These are phyloP conservation scores for Cladorrhinum samala DNA, from an alignment of 495 filamentous ascomycete species.

Conservation along the genomic window DNA sequence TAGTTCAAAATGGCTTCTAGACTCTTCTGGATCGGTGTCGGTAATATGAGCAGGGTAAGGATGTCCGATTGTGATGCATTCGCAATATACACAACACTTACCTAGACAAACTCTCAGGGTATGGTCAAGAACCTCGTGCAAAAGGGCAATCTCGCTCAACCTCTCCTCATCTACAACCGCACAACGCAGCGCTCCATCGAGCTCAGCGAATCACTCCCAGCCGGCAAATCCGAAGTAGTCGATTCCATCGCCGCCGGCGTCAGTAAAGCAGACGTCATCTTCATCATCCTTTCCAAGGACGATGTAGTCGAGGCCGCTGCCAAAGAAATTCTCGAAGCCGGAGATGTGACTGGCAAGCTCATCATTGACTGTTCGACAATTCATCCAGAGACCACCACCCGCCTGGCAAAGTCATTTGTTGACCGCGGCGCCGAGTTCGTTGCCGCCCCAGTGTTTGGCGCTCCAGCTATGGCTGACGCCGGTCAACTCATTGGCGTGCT, in stretches of 20 bases:
- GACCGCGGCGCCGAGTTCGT: conserved; percentile 65
- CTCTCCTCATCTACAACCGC: conserved; percentile 77
- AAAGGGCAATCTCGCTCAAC: conserved; percentile 64
- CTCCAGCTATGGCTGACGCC: conserved; percentile 68
- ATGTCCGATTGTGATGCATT: background rate
- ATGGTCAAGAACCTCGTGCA: conserved; percentile 78
- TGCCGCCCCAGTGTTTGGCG: conserved; percentile 76
- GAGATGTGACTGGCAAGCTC: conserved; percentile 59
- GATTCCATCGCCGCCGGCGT: conserved; percentile 60
- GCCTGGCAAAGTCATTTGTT: conserved; percentile 48
- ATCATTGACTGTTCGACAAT: conserved; percentile 87
- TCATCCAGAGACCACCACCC: conserved; percentile 72
- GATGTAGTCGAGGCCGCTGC: conserved; percentile 56
- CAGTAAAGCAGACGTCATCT: conserved; percentile 66
- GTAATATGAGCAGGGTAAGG: conserved; percentile 83
- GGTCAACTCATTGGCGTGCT: conserved; percentile 73
- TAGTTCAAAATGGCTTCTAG: conserved; percentile 51
- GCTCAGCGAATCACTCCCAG: conserved; percentile 47
- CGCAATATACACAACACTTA: background rate
- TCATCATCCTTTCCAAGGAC: conserved; percentile 80
- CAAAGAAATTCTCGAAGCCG: conserved; percentile 40
- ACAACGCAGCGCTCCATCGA: conserved; percentile 53
- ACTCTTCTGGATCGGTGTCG: conserved; percentile 78
- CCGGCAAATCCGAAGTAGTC: conserved; percentile 55
- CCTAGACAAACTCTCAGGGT: conserved; percentile 48